phyloP scores from a whole-genome alignment of 257 asterid genomes.

The Gardenia jasminoides region DNA sequence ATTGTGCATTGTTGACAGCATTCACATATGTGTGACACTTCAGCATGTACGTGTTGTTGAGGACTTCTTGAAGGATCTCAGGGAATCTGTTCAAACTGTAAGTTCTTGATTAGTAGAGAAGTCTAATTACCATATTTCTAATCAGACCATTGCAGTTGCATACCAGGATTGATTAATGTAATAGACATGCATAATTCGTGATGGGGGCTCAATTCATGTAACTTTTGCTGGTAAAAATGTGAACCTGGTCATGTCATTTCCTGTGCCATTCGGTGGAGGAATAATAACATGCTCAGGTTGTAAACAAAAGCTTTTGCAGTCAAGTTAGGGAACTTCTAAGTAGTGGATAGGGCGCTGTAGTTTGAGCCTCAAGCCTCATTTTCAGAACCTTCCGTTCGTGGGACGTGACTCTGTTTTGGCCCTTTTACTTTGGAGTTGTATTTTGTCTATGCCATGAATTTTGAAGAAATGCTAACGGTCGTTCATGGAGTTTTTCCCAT shows the following conservation, averaged over 20 bases:
- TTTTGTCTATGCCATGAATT: background rate
- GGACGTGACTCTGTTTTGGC: background rate
- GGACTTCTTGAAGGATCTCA: constrained; percentile 73
- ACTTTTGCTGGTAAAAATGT: background rate
- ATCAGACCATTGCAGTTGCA: background rate
- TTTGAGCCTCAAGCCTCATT: background rate
- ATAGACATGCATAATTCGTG: background rate
- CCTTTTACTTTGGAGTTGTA: background rate
- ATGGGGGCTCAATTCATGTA: background rate
- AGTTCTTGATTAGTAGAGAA: constrained; percentile 25
- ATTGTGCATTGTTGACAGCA: constrained; percentile 44
- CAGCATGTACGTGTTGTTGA: constrained; percentile 73
- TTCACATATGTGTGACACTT: constrained; percentile 95
- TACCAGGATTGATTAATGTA: no score
- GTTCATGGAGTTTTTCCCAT: constrained; percentile 4
- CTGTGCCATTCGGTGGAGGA: background rate
- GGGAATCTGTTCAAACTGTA: constrained; percentile 69
- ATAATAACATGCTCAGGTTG: background rate
- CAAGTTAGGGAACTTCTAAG: background rate
- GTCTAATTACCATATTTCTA: background rate
- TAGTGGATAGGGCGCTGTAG: background rate
- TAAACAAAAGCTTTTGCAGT: background rate
- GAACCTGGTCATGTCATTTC: background rate
- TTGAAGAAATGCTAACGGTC: background rate
- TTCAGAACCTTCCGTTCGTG: background rate